These are phyloP conservation scores for Trypanosomatidae sp. DNA, from an alignment of 208 protist species.

Conservation along the genomic window DNA sequence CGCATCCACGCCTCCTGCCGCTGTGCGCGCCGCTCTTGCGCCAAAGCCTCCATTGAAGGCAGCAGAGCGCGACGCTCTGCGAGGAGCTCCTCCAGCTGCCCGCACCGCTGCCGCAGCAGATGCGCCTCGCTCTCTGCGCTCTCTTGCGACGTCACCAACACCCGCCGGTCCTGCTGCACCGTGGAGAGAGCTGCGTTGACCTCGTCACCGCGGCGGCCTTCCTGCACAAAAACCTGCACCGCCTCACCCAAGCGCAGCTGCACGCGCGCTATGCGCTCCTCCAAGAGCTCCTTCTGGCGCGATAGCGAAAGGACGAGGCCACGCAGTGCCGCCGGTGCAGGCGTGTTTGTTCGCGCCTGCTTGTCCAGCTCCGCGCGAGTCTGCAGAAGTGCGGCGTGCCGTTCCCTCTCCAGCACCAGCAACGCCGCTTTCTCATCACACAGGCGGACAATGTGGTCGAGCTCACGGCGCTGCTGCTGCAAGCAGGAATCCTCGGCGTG, in stretches of 20 bases:
- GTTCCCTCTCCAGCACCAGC: conserved; percentile 21
- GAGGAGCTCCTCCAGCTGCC: conserved; percentile 19
- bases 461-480: conserved; percentile 15
- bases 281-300: conserved; percentile 30
- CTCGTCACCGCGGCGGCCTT: conserved; percentile 34
- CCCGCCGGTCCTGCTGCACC: conserved; percentile 3
- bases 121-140: conserved; percentile 14
- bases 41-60: conserved; percentile 19
- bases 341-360: conserved; percentile 10
- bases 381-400: conserved; percentile 22
- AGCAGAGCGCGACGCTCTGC: conserved; percentile 15
- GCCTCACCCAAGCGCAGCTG: conserved; percentile 19
- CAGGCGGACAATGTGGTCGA: conserved; percentile 15
- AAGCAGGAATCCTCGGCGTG: conserved; percentile 22
- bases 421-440: conserved; percentile 28
- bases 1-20: conserved; percentile 23
- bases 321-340: conserved; percentile 27
- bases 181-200: conserved; percentile 26
- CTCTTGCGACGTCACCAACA: conserved; percentile 12
- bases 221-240: conserved; percentile 37
- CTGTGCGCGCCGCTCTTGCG: conserved; percentile 22
- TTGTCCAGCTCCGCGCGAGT: conserved; percentile 17
- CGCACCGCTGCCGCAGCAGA: conserved; percentile 17
- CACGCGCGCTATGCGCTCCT: conserved; percentile 38
- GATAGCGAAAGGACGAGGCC: conserved; percentile 24